Base-by-base conservation (phyloP, 257 asterid genomes). In the Knoxia roxburghii region DNA sequence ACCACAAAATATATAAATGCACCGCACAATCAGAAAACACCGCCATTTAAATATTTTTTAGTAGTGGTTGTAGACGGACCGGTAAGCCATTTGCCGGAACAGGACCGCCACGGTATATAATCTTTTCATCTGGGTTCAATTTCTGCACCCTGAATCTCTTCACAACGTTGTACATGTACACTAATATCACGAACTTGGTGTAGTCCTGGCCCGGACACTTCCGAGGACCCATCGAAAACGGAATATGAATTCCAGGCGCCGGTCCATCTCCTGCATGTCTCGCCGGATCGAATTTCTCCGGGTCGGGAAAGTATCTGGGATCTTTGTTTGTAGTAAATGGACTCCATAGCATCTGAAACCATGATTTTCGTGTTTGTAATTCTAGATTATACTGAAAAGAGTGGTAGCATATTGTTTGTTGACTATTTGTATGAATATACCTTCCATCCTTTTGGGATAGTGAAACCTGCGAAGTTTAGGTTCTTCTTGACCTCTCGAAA, bases 391-490 rank as follows among this genome's bases (percentile, higher is more conserved):
- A n/a, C n/a, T n/a, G n/a, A n/a, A n/a, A n/a, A 37, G 41, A 9
- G 41, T 37, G 41, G 6, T 37, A 37, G 6, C 4, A 37, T 37
- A 37, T 37, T 37, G 41, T n/a, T n/a, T n/a, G n/a, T n/a, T n/a
- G n/a, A n/a, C n/a, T n/a, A n/a, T n/a, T n/a, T n/a, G n/a, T n/a
- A n/a, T n/a, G n/a, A n/a, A 37, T n/a, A 56, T 64, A 86, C 87
- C 82, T 83, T 83, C 92, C 89, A 83, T 56, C 92, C 92, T 74
- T 81, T 81, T 30, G 89, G 89, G 37, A 83, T 70, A 20, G 91
- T 85, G 61, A 78, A 79, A 40, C 91, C 89, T 10, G 85, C 89
- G 27, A 79, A 86, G 46, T 78, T 80, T 71, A 78, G 75, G 24
- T 83, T 84, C 2, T 81, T 84, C 0, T 74, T 67, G 46, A 80